These are phyloP conservation scores for Phytophthora quininea DNA, from an alignment of 352 stramenopile genomes.

Conservation along the genomic window DNA sequence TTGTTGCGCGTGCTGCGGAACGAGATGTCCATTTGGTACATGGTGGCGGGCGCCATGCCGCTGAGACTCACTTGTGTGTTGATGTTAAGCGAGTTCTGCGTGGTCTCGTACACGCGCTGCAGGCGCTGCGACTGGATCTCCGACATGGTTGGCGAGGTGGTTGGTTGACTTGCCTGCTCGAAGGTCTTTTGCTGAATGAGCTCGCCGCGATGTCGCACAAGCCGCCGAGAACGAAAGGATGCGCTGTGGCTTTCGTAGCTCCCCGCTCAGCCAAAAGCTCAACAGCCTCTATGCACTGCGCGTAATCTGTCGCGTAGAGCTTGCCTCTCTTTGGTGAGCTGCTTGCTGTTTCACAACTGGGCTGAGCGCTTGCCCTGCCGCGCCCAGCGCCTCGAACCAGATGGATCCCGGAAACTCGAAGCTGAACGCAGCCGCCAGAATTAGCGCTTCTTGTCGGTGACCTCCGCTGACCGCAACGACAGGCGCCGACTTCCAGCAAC, in stretches of 20 bases:
- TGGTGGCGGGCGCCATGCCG: constrained; percentile 62
- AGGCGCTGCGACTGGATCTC: constrained; percentile 70
- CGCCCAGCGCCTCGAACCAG: constrained; percentile 23
- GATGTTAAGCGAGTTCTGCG: constrained; percentile 83
- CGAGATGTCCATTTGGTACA: constrained; percentile 90
- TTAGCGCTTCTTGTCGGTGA: constrained; percentile 24
- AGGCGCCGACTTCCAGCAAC: constrained; percentile 25
- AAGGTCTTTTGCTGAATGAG: constrained; percentile 32
- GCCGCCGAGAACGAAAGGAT: neutral
- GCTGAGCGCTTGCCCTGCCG: neutral
- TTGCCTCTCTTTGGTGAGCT: constrained; percentile 9
- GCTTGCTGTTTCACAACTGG: constrained; percentile 35
- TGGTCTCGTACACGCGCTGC: constrained; percentile 74
- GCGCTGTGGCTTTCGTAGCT: neutral
- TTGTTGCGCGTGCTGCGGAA: constrained; percentile 86
- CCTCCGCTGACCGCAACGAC: constrained; percentile 4
- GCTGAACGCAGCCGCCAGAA: neutral
- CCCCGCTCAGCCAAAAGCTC: neutral
- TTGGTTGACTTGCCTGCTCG: constrained; percentile 7
- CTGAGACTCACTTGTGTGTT: constrained; percentile 73
- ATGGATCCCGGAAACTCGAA: constrained; percentile 20
- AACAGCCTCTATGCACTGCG: constrained; percentile 30
- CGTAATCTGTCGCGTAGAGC: constrained; percentile 12
- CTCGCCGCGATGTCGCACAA: constrained; percentile 6
- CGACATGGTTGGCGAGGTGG: constrained; percentile 38